phyloP scores from a whole-genome alignment of 1,284 basidiomycete genomes.

The Meira miltonrushii region DNA sequence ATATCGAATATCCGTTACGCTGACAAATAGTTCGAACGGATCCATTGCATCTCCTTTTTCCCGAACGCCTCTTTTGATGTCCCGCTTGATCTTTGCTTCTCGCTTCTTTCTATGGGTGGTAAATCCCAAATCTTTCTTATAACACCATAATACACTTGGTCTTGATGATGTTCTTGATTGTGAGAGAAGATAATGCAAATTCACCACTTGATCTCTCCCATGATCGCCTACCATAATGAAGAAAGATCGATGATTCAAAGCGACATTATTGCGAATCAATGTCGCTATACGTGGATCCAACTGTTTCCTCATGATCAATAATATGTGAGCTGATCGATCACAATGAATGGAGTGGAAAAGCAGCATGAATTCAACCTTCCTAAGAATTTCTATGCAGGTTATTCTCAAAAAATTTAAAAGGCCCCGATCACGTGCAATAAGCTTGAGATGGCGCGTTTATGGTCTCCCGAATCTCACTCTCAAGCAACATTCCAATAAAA shows the following conservation, averaged over 20 bases:
- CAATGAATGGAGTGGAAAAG: background rate
- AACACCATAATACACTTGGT: constrained; percentile 48
- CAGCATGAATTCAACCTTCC: background rate
- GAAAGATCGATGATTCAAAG: constrained; percentile 79
- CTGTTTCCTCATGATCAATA: constrained; percentile 51
- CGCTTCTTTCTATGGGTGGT: constrained; percentile 84
- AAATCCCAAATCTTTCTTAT: constrained; percentile 50
- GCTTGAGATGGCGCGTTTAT: too few species aligned
- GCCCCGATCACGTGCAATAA: too few species aligned
- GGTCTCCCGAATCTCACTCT: too few species aligned
- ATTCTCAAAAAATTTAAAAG: background rate
- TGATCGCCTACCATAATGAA: constrained; percentile 95
- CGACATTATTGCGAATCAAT: constrained; percentile 85
- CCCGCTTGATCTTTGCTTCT: constrained; percentile 51
- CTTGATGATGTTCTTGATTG: constrained; percentile 40
- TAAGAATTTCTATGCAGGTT: background rate
- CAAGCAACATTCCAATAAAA: too few species aligned
- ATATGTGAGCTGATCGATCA: background rate
- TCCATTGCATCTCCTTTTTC: constrained; percentile 85
- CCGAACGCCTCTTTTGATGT: constrained; percentile 71
- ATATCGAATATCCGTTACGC: constrained; percentile 98
- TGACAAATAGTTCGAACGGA: constrained; percentile 96
- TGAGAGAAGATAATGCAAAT: constrained; percentile 75
- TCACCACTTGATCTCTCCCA: constrained; percentile 90
- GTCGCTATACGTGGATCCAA: constrained; percentile 82